Base-by-base conservation (phyloP, 169 alveolate species). In the Eimeria necatrix region DNA sequence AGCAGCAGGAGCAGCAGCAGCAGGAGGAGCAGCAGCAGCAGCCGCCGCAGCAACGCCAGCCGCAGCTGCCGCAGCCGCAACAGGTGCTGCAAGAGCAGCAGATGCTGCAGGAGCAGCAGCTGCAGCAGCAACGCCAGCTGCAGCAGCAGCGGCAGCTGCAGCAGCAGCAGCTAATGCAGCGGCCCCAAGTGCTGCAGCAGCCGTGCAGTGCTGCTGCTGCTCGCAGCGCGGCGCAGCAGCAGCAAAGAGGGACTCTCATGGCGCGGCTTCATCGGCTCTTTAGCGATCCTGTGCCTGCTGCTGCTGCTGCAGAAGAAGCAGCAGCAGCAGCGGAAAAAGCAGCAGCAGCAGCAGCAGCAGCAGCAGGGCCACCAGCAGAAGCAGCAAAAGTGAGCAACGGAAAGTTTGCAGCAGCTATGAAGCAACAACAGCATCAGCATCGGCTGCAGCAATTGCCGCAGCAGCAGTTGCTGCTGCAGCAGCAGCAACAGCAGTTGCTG, bases 341-440 rank as follows among this genome's bases (percentile, higher is more conserved):
- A 64, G 76, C 76, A 64, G 76, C 76, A 64, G 76, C 26, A 14
- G 76, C 76, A 64, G 76, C 76, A 14, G 26, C 5, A 56, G 64
- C 20, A 56, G 64, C 64, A 56, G 64, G 20, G 14, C 20, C 64
- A 56, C 8, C 64, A 56, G 64, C 64, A 56, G 64, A 8, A 56
- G 64, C 64, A 56, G 64, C 64, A 56, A 14, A 56, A 9, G 64
- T 8, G 64, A 14, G 64, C 20, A 56, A n/a, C n/a, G n/a, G n/a
- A n/a, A n/a, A n/a, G n/a, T n/a, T n/a, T n/a, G n/a, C n/a, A n/a
- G n/a, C n/a, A n/a, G n/a, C n/a, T n/a, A n/a, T n/a, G n/a, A n/a
- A n/a, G n/a, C n/a, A n/a, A n/a, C n/a, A n/a, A n/a, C n/a, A n/a
- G n/a, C n/a, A n/a, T n/a, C n/a, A n/a, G n/a, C n/a, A n/a, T n/a